Base-by-base conservation (phyloP, 768 basidiomycete species). In the Trametes gibbosa region DNA sequence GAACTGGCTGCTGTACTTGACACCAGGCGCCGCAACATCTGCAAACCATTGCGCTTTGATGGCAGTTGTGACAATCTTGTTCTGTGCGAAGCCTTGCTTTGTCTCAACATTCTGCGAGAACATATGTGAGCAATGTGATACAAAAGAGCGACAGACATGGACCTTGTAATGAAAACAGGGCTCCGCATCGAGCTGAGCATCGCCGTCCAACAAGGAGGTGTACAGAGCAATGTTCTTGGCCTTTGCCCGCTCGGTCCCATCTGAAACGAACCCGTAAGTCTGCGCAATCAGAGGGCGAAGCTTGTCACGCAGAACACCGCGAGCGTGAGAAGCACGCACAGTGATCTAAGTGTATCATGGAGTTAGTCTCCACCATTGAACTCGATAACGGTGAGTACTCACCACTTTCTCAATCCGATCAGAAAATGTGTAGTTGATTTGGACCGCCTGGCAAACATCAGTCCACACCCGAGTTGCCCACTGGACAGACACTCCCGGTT, bases 391-490 rank as follows among this genome's bases (percentile, higher is more conserved):
- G 10, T 17, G 35, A 27, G 46, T 24, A 48, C 54, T 13, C 46
- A 56, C 54, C 2, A 56, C 19, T 12, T 17, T 25, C 21, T 48
- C 19, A 12, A 56, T 24, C 14, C 47, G 45, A 16, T 43, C 32
- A 4, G 24, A 25, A 9, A 48, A 46, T 3, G 32, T 47, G 46
- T 56, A 56, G 14, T 39, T 16, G 16, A 56, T 17, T 3, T 56
- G 12, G 3, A 23, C 27, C 13, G 13, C 14, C 2, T 7, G 6
- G 37, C 54, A 56, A 10, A 25, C 41, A 6, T 24, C 41, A 5
- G 40, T 7, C 56, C 56, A 58, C 1, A 50, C 49, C 9, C 49
- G 19, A 6, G 41, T 8, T 1, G 56, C 56, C 56, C 56, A 58
- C 14, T 4, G 16, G 3, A 16, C 49, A 7, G 39, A 27, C 2